Percentiles rank a stretch among this genome's conserved stretches.
Conservation (phyloP, 352 stramenopile genomes). For the Peronospora farinosa region DNA sequence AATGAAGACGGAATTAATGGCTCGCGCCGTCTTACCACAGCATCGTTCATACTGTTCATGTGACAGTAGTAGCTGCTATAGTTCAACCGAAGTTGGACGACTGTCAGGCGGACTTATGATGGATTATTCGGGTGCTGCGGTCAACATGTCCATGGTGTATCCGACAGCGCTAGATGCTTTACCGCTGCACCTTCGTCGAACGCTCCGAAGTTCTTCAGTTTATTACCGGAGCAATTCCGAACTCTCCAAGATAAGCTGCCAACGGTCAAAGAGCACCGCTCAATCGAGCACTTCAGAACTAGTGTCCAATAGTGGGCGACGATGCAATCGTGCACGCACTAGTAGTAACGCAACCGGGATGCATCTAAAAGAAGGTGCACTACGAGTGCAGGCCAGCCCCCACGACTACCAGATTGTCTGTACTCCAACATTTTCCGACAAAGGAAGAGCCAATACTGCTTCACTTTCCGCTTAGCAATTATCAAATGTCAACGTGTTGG, state of each 20-base stretch:
- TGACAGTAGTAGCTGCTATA: constrained; percentile 18
- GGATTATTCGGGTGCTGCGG: constrained; percentile 25
- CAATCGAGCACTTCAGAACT: constrained; percentile 6
- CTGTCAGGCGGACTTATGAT: constrained; percentile 44
- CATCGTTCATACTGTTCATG: constrained; percentile 18
- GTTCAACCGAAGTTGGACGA: constrained; percentile 22
- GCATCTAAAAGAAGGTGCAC: constrained; percentile 23
- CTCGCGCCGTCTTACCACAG: constrained; percentile 8
- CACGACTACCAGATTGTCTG: constrained; percentile 52
- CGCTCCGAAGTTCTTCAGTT: constrained; percentile 25
- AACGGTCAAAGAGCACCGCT: constrained; percentile 7
- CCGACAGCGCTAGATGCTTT: constrained; percentile 18
- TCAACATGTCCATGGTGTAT: constrained; percentile 13
- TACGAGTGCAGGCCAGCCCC: constrained; percentile 21
- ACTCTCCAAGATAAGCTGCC: constrained; percentile 23
- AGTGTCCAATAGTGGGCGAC: neutral
- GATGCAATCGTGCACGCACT: constrained; percentile 6
- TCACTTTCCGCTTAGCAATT: constrained; percentile 30
- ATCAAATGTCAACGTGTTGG: constrained; percentile 20
- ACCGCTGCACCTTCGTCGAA: constrained; percentile 22
- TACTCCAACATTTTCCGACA: constrained; percentile 60
- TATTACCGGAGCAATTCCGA: constrained; percentile 25
- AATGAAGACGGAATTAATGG: neutral
- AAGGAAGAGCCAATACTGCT: constrained; percentile 16
- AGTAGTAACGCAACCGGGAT: constrained; percentile 14